phyloP scores from a whole-genome alignment of 2,329 filamentous ascomycete species.

The Aspergillus novoparasiticus region DNA sequence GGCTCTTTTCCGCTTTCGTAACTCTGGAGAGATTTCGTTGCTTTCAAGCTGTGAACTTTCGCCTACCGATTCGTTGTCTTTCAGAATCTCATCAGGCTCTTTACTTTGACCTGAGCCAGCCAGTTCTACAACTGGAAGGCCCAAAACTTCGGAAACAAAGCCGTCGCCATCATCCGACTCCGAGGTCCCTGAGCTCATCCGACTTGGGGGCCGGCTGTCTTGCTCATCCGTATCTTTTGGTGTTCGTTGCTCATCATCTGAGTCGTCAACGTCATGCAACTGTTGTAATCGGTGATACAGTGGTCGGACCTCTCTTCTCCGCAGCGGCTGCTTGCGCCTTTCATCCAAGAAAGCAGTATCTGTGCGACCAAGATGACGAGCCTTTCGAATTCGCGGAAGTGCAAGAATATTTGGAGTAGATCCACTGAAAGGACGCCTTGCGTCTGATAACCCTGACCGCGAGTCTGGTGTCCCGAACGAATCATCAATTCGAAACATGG shows the following conservation, averaged over 20 bases:
- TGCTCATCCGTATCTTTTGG: conserved; percentile 81
- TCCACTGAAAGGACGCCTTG: conserved; percentile 40
- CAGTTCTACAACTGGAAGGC: conserved; percentile 19
- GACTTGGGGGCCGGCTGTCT: conserved; percentile 79
- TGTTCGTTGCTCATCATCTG: conserved; percentile 76
- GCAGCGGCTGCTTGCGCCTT: conserved; percentile 58
- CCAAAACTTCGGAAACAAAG: conserved; percentile 30
- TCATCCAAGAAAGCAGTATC: conserved; percentile 71
- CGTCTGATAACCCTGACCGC: conserved; percentile 41
- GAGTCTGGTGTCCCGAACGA: conserved; percentile 66
- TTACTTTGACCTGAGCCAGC: not conserved
- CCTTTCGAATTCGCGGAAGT: conserved; percentile 75
- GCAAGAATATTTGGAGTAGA: conserved; percentile 61
- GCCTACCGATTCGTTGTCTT: conserved; percentile 26
- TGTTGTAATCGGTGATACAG: conserved; percentile 78
- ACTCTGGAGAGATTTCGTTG: conserved; percentile 56
- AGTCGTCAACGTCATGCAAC: conserved; percentile 78
- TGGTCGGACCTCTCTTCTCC: conserved; percentile 69
- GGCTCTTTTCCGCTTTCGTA: conserved; percentile 75
- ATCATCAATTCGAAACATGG: conserved; percentile 61
- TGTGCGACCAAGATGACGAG: conserved; percentile 58
- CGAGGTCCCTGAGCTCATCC: conserved; percentile 58
- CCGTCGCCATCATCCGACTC: conserved; percentile 53
- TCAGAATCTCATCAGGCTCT: conserved; percentile 3
- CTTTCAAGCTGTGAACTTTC: conserved; percentile 32